phyloP scores from a whole-genome alignment of 2,329 filamentous ascomycete genomes.

The Colletotrichum gigasporum region DNA sequence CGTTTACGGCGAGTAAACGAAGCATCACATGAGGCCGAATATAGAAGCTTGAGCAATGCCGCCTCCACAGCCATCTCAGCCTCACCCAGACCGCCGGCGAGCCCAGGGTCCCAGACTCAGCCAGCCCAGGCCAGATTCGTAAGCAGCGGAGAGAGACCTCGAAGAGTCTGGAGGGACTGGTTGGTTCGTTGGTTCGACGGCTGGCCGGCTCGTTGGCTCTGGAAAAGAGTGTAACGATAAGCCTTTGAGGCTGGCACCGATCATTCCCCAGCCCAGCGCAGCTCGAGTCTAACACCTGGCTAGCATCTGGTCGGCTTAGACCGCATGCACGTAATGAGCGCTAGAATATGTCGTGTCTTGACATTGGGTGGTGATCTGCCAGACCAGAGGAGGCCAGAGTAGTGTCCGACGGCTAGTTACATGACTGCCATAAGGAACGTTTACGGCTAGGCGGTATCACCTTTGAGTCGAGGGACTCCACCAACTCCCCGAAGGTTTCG shows the following conservation, averaged over 20 bases:
- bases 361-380: not conserved
- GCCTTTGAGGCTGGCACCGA: no score
- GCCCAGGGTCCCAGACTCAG: constrained; percentile 3
- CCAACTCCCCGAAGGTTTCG: no score
- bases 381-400: no score
- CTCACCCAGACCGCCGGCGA: not conserved
- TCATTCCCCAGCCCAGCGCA: no score
- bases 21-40: constrained; percentile 8
- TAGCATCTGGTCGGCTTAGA: not conserved
- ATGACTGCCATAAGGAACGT: not conserved
- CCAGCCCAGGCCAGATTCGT: constrained; percentile 4
- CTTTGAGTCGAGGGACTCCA: no score
- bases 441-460: not conserved
- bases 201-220: no score
- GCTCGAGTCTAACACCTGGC: no score
- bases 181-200: no score
- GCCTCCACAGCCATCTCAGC: not conserved
- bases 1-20: constrained; percentile 4
- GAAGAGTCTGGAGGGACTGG: no score
- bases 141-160: no score
- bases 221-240: no score
- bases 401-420: constrained; percentile 12
- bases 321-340: not conserved
- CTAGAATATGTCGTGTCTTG: constrained; percentile 16
- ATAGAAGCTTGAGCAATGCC: not conserved